Conservation (phyloP, 2,329 filamentous ascomycete genomes). For the Parascedosporium putredinis region DNA sequence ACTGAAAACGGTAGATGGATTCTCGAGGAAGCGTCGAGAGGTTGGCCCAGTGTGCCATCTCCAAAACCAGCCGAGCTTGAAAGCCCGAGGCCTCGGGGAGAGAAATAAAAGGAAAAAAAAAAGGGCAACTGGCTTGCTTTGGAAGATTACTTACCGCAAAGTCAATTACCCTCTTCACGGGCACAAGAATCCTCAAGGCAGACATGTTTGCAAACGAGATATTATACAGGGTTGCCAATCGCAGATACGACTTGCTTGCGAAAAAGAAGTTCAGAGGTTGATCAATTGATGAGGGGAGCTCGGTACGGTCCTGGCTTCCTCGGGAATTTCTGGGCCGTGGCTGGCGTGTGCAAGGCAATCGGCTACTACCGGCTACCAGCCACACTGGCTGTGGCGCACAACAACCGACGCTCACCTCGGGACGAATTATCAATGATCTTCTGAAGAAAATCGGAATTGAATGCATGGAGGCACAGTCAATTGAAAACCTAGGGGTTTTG, state of each 20-base stretch:
- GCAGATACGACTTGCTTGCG: neutral
- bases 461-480: no score
- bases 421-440: no score
- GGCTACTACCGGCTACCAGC: constrained; percentile 7
- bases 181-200: constrained; percentile 64
- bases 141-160: constrained; percentile 72
- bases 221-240: neutral
- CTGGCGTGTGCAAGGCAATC: neutral
- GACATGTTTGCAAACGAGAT: constrained; percentile 36
- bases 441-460: no score
- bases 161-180: constrained; percentile 78
- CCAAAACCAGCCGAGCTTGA: no score
- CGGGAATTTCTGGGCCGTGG: neutral
- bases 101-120: constrained; percentile 1
- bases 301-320: neutral
- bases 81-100: no score
- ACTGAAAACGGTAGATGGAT: neutral
- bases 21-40: neutral
- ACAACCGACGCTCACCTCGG: no score
- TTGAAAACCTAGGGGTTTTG: no score
- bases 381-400: constrained; percentile 2
- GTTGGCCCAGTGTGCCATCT: no score
- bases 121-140: no score
- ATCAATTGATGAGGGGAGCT: constrained; percentile 2
- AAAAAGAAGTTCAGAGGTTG: neutral